Percentiles rank a stretch among this genome's conserved stretches.
These are phyloP conservation scores for Candida tammaniensis DNA, from an alignment of 805 yeast genomes.

Conservation along the genomic window DNA sequence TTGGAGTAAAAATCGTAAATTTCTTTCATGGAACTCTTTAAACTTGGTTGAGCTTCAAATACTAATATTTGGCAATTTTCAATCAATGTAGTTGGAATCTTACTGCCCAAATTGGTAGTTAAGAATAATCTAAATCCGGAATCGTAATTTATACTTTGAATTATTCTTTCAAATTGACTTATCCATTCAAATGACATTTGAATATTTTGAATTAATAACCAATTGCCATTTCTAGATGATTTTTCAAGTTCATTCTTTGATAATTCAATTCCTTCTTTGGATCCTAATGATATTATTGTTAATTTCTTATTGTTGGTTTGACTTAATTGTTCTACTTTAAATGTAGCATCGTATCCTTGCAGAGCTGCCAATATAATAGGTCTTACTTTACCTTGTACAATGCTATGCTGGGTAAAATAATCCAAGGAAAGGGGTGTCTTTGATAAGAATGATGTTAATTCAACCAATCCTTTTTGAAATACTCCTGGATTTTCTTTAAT, in stretches of 20 bases:
- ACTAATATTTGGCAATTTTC: conserved; percentile 53
- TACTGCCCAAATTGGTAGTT: conserved; percentile 53
- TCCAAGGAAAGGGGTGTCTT: too few relatives aligned
- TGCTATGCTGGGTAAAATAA: conserved; percentile 30
- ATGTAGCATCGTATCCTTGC: conserved; percentile 66
- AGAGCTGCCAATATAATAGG: conserved; percentile 57
- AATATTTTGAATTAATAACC: conserved; percentile 80
- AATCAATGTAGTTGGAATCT: conserved; percentile 55
- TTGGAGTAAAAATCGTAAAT: conserved; percentile 21
- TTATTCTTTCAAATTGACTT: conserved; percentile 43
- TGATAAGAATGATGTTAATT: conserved; percentile 21
- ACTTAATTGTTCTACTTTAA: conserved; percentile 48
- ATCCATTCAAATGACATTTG: conserved; percentile 73
- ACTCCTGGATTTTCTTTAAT: not conserved
- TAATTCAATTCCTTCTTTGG: conserved; percentile 53
- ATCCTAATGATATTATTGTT: conserved; percentile 65
- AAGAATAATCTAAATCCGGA: conserved; percentile 56
- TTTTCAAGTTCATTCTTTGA: conserved; percentile 47
- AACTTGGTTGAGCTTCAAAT: conserved; percentile 62
- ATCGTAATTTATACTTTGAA: conserved; percentile 19
- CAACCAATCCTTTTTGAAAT: conserved; percentile 17
- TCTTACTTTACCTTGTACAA: conserved; percentile 27
- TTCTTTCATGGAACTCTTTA: conserved; percentile 47
- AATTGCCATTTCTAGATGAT: conserved; percentile 49
- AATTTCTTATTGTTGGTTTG: conserved; percentile 22